Evolutionary conservation across 129 eudicot genomes (phyloP).

Genomic region (Scalesia atractyloides): DNA sequence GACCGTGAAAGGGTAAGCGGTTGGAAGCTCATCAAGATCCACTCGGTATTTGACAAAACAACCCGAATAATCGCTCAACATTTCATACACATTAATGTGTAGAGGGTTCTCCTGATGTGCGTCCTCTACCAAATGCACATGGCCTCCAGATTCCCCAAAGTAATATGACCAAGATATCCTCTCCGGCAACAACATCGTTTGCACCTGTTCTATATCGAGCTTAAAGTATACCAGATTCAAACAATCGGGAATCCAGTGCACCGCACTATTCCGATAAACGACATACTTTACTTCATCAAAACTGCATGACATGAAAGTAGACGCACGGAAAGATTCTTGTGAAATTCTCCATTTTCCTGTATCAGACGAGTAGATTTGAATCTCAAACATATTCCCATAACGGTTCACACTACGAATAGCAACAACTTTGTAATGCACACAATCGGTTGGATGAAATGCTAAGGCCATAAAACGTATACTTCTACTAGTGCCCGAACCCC

Average conservation of each 20-base stretch:
- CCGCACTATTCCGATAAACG: conserved; percentile 32
- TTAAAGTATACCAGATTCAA: conserved; percentile 15
- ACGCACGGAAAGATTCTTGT: conserved; percentile 3
- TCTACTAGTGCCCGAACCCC: too few relatives aligned
- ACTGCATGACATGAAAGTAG: background rate
- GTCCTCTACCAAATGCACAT: background rate
- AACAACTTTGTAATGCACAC: too few relatives aligned
- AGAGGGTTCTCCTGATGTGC: background rate
- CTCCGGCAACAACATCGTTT: background rate
- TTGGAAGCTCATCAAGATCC: background rate
- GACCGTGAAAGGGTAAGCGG: background rate
- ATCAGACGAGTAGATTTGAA: conserved; percentile 38
- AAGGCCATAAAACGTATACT: too few relatives aligned
- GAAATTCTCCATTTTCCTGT: conserved; percentile 32
- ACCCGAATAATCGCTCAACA: background rate
- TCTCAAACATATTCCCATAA: conserved; percentile 3
- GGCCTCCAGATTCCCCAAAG: background rate
- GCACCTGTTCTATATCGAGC: conserved; percentile 23
- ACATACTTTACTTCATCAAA: background rate
- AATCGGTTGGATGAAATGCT: too few relatives aligned
- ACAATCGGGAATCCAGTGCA: conserved; percentile 33
- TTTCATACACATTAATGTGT: background rate
- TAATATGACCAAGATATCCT: too few relatives aligned
- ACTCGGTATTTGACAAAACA: background rate
- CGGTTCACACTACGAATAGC: too few relatives aligned